These are phyloP conservation scores for Colletotrichum sp. DNA, from an alignment of 2,329 filamentous ascomycete species.

Conservation along the genomic window DNA sequence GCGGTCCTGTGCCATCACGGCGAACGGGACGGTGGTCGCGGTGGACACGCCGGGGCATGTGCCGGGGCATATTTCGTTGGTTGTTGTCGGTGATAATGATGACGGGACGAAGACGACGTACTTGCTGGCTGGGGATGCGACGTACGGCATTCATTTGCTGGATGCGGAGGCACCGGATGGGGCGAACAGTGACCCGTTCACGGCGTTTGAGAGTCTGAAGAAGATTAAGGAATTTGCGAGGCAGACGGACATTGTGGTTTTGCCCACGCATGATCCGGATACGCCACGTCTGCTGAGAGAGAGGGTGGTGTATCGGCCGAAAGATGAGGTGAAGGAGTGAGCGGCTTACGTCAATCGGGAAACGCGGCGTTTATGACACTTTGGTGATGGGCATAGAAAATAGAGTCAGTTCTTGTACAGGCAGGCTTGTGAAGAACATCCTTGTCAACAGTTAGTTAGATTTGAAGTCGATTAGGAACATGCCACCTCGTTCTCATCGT, in stretches of 20 bases:
- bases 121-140: conserved; percentile 33
- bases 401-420: neutral
- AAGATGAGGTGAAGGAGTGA: neutral
- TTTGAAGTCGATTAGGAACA: neutral
- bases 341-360: neutral
- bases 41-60: conserved; percentile 39
- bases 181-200: conserved; percentile 31
- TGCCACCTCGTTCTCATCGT: neutral
- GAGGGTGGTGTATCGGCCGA: conserved; percentile 5
- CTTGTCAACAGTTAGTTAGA: neutral
- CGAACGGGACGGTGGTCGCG: conserved; percentile 30
- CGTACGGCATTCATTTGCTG: conserved; percentile 31
- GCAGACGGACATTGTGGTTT: conserved; percentile 26
- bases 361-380: neutral
- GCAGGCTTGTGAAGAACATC: neutral
- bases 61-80: conserved; percentile 34
- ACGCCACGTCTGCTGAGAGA: conserved; percentile 1
- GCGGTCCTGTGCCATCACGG: conserved; percentile 30
- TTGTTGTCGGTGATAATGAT: conserved; percentile 16
- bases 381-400: neutral
- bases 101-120: conserved; percentile 26
- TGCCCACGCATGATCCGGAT: conserved; percentile 29
- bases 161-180: conserved; percentile 36
- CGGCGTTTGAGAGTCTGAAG: conserved; percentile 31
- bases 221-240: conserved; percentile 35